A percentile compares a stretch with the other conserved stretches of the same genome.
Evolutionary conservation across 495 filamentous ascomycete species (phyloP).

Genomic region (Cercophora scortea): DNA sequence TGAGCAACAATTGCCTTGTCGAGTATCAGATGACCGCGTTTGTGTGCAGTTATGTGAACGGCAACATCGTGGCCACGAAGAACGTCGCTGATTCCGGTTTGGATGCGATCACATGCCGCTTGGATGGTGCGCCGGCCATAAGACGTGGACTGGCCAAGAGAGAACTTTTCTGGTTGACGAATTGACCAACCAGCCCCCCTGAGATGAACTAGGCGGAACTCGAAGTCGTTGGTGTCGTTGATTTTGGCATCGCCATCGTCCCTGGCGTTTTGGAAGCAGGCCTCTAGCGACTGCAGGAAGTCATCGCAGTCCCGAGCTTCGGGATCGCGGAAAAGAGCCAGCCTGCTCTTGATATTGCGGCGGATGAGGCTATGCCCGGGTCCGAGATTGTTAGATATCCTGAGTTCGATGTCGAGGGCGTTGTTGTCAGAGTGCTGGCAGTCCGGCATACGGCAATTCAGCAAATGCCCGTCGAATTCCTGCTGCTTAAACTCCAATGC

Average conservation of each 20-base stretch:
- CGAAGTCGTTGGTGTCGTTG: slow-evolving; percentile 31
- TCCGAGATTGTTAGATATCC: slow-evolving; percentile 35
- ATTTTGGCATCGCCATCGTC: slow-evolving; percentile 26
- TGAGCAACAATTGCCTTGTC: slow-evolving; percentile 38
- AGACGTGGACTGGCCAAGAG: slow-evolving; percentile 20
- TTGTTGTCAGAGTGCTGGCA: slow-evolving; percentile 27
- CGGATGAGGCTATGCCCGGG: slow-evolving; percentile 26
- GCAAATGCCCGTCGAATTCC: slow-evolving; percentile 21
- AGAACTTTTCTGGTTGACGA: slow-evolving; percentile 29
- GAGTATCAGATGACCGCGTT: slow-evolving; percentile 37
- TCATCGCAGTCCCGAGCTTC: slow-evolving; percentile 24
- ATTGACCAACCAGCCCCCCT: slow-evolving; percentile 31
- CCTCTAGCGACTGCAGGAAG: slow-evolving; percentile 27
- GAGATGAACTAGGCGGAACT: slow-evolving; percentile 33
- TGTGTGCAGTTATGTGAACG: slow-evolving; percentile 34
- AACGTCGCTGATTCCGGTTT: slow-evolving; percentile 37
- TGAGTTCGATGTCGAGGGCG: slow-evolving; percentile 29
- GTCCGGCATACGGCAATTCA: slow-evolving; percentile 13
- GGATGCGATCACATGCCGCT: slow-evolving; percentile 35
- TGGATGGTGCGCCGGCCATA: slow-evolving; percentile 30
- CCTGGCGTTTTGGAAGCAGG: slow-evolving; percentile 16
- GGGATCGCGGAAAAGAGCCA: slow-evolving; percentile 29
- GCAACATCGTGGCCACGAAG: slow-evolving; percentile 35
- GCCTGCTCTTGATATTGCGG: slow-evolving; percentile 28
- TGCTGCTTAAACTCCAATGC: slow-evolving; percentile 27